These are phyloP conservation scores for Microstegium vimineum DNA, from an alignment of 176 grass and related monocot species.

Conservation along the genomic window DNA sequence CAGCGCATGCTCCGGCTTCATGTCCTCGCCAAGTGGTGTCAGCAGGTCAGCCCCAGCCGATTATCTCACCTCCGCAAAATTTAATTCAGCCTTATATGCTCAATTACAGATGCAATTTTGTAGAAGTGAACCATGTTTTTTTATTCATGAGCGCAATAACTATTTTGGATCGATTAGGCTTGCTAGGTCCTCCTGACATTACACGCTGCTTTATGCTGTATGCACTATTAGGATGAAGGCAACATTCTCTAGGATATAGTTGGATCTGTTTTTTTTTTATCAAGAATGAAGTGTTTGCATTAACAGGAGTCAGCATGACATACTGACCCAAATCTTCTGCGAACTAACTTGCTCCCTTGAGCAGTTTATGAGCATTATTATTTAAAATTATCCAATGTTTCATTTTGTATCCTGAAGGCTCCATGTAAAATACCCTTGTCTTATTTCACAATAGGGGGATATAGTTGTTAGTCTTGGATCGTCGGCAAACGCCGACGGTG, in stretches of 20 bases:
- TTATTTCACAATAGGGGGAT: background rate
- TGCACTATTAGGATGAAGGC: background rate
- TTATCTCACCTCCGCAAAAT: background rate
- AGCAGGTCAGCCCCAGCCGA: conserved; percentile 48
- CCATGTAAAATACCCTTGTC: background rate
- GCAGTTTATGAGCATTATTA: background rate
- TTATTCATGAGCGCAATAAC: background rate
- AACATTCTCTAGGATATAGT: background rate
- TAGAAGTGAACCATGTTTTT: background rate
- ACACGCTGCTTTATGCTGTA: background rate
- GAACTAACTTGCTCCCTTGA: background rate
- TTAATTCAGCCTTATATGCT: background rate
- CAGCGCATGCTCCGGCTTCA: conserved; percentile 99
- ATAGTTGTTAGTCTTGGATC: no score
- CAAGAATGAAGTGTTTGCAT: background rate
- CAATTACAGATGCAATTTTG: background rate
- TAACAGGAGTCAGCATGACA: background rate
- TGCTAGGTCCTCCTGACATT: background rate
- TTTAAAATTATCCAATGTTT: background rate
- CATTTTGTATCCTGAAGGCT: background rate
- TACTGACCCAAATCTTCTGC: background rate
- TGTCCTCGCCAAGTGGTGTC: conserved; percentile 97
- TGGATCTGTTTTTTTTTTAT: no score
- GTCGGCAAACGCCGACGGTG: no score
- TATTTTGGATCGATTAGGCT: background rate